These are phyloP conservation scores for Nemania abortiva DNA, from an alignment of 2,329 filamentous ascomycete species.

Conservation along the genomic window DNA sequence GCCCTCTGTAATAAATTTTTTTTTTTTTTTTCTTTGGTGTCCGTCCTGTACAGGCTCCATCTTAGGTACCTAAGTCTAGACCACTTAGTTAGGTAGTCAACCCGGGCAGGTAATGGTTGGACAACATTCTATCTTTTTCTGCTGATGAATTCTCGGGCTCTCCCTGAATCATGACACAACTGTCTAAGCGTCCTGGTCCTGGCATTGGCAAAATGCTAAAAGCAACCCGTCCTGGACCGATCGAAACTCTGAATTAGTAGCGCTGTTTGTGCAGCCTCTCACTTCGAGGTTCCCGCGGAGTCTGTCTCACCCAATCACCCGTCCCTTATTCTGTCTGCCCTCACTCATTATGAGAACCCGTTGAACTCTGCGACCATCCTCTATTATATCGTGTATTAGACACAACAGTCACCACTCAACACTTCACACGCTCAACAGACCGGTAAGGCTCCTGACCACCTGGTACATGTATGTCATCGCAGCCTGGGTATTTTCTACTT, in stretches of 20 bases:
- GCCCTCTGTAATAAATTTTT: background rate
- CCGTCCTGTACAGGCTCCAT: background rate
- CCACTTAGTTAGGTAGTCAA: background rate
- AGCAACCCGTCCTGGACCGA: constrained; percentile 20
- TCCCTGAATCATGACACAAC: constrained; percentile 35
- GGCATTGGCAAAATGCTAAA: constrained; percentile 34
- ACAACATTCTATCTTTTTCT: constrained; percentile 10
- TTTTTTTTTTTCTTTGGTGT: constrained; percentile 1
- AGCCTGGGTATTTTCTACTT: background rate
- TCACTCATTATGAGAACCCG: constrained; percentile 4
- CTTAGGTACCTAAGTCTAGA: background rate
- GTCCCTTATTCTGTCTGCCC: constrained; percentile 12
- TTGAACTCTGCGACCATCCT: constrained; percentile 13
- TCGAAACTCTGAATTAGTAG: constrained; percentile 28
- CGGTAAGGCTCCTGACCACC: constrained; percentile 8
- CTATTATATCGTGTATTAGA: constrained; percentile 2
- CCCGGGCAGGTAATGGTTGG: background rate
- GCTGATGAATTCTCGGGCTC: background rate
- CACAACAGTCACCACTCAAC: constrained; percentile 1
- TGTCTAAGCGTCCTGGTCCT: constrained; percentile 21
- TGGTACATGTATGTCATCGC: constrained; percentile 10
- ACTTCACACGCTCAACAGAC: background rate
- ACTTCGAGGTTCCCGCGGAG: background rate
- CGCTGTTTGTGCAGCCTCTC: constrained; percentile 17
- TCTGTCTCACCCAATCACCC: constrained; percentile 7